These are phyloP conservation scores for Davidsoniella neocaledoniae DNA, from an alignment of 2,329 filamentous ascomycete genomes.

Conservation along the genomic window DNA sequence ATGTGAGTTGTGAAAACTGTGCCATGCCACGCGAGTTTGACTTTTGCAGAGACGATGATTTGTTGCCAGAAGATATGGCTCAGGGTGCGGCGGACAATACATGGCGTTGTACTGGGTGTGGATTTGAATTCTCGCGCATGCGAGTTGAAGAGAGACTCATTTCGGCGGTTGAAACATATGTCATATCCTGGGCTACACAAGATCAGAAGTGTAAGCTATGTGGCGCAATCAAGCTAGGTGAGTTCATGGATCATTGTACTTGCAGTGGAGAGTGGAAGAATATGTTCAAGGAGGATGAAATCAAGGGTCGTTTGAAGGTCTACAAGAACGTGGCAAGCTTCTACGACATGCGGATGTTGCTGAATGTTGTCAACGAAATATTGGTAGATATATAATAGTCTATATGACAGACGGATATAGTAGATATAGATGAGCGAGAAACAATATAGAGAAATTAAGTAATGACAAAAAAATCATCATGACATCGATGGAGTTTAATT, in stretches of 20 bases:
- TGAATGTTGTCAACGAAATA: constrained; percentile 53
- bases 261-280: constrained; percentile 77
- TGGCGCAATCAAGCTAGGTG: constrained; percentile 64
- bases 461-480: no score
- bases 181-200: constrained; percentile 72
- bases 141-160: constrained; percentile 72
- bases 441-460: no score
- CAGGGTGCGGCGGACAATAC: constrained; percentile 21
- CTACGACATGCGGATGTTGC: constrained; percentile 70
- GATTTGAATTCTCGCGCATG: constrained; percentile 58
- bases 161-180: constrained; percentile 53
- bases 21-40: constrained; percentile 80
- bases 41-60: constrained; percentile 73
- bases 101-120: constrained; percentile 69
- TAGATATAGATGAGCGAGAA: no score
- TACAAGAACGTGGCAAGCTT: constrained; percentile 59
- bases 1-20: constrained; percentile 78
- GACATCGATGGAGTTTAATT: no score
- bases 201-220: constrained; percentile 66
- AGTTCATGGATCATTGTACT: constrained; percentile 92
- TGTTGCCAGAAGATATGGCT: constrained; percentile 39
- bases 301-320: constrained; percentile 49
- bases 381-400: constrained; percentile 25
- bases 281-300: constrained; percentile 49
- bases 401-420: no score